phyloP scores from a whole-genome alignment of 2,329 filamentous ascomycete species.

The Talaromyces sp. region DNA sequence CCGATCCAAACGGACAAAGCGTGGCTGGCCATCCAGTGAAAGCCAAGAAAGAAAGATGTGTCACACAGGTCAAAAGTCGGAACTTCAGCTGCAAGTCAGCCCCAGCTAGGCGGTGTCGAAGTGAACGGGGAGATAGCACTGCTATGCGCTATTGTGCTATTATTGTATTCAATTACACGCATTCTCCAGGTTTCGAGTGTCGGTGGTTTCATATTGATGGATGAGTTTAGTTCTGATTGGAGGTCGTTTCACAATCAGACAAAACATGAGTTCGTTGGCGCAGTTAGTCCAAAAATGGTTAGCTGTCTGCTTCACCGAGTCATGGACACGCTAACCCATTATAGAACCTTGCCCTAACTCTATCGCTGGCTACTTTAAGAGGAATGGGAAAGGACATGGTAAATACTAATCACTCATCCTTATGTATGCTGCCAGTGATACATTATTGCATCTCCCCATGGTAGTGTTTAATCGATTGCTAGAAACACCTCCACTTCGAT shows the following conservation, averaged over 20 bases:
- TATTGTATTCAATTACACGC: background rate
- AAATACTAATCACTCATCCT: too few relatives aligned
- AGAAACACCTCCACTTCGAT: too few relatives aligned
- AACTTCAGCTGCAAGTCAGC: background rate
- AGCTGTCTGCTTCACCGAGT: background rate
- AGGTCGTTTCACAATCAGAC: background rate
- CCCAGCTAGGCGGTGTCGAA: background rate
- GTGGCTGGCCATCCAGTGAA: background rate
- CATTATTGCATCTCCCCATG: too few relatives aligned
- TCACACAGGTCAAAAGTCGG: background rate
- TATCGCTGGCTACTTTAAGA: background rate
- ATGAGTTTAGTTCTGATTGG: background rate
- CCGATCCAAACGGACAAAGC: background rate
- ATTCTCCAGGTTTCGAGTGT: background rate
- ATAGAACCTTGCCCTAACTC: background rate
- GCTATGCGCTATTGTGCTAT: too few relatives aligned
- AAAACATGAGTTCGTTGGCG: background rate
- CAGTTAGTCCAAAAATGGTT: background rate
- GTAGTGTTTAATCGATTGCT: too few relatives aligned
- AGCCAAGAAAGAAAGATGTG: background rate
- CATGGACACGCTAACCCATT: background rate
- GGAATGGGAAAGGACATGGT: too few relatives aligned
- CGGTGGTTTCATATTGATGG: constrained; percentile 1
- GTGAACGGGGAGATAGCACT: background rate
- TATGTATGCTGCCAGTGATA: too few relatives aligned